These are phyloP conservation scores for Astragalus glycyphyllos DNA, from an alignment of 306 rosid species.

Conservation along the genomic window DNA sequence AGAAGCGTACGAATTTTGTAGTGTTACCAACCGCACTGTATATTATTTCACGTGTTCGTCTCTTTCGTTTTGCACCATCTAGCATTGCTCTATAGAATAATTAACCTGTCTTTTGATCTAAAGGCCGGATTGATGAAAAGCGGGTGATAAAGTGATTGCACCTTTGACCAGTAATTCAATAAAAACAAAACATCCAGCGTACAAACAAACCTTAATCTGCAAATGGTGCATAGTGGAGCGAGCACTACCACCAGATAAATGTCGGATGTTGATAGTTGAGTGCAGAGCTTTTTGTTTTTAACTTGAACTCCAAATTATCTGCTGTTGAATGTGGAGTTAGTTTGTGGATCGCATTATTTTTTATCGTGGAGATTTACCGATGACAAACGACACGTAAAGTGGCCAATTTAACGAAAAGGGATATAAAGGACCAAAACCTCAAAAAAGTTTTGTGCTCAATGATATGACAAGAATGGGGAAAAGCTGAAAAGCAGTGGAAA, in stretches of 20 bases:
- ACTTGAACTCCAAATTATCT: slow-evolving; percentile 5
- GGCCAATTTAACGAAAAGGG: not conserved
- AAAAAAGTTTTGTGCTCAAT: not conserved
- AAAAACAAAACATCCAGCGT: slow-evolving; percentile 26
- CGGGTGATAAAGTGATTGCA: slow-evolving; percentile 42
- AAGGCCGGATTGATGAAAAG: slow-evolving; percentile 36
- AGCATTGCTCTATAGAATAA: slow-evolving; percentile 17
- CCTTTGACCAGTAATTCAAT: slow-evolving; percentile 44
- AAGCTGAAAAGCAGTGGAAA: not conserved
- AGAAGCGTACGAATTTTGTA: no score
- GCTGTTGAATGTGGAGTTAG: not conserved
- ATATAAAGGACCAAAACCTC: not conserved
- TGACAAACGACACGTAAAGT: not conserved
- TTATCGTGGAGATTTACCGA: not conserved
- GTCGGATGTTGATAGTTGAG: slow-evolving; percentile 11
- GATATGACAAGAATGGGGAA: not conserved
- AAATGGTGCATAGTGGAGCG: slow-evolving; percentile 42
- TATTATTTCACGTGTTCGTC: no score
- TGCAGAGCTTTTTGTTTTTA: slow-evolving; percentile 25
- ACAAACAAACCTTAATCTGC: slow-evolving; percentile 8
- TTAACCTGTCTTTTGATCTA: slow-evolving; percentile 26
- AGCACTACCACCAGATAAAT: slow-evolving; percentile 38
- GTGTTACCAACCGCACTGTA: no score
- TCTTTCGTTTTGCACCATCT: no score
- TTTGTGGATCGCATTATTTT: slow-evolving; percentile 6